A percentile compares a stretch with the other conserved stretches of the same genome.
Conservation (phyloP, 106 monocot species). For the Gastrodia elata region DNA sequence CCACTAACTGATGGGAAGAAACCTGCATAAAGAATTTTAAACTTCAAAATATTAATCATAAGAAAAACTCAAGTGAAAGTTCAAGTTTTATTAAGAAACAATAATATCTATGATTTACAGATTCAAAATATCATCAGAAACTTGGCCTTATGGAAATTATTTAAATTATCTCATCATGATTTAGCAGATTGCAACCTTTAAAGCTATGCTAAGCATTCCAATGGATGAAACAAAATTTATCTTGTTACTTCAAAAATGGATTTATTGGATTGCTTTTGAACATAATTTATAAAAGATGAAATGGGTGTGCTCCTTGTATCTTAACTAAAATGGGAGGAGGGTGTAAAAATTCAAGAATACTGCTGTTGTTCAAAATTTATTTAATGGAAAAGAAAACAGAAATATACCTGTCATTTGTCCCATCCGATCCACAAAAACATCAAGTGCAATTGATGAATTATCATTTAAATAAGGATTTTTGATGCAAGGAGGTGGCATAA, state of each 20-base stretch:
- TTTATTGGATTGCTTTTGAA: not conserved
- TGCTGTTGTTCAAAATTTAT: not conserved
- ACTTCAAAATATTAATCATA: not conserved
- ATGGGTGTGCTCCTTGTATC: not conserved
- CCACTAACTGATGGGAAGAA: slow-evolving; percentile 41
- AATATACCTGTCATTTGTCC: slow-evolving; percentile 43
- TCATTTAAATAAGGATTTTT: slow-evolving; percentile 73
- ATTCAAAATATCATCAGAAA: not conserved
- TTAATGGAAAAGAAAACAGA: slow-evolving; percentile 7
- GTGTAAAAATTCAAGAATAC: not conserved
- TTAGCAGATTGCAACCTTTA: not conserved
- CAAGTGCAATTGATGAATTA: slow-evolving; percentile 28
- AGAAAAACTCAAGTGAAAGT: not conserved
- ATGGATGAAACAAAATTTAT: not conserved
- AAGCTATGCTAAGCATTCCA: not conserved
- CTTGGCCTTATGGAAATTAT: not conserved
- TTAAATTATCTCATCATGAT: not conserved
- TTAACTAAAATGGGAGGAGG: not conserved
- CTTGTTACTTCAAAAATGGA: not conserved
- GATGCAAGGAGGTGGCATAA: slow-evolving; percentile 92
- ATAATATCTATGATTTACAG: not conserved
- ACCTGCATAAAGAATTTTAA: slow-evolving; percentile 25
- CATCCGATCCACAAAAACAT: slow-evolving; percentile 51
- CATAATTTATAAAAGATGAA: not conserved
- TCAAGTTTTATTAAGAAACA: not conserved